Base-by-base conservation (phyloP, 2,329 filamentous ascomycete species). In the Mycogone perniciosa region DNA sequence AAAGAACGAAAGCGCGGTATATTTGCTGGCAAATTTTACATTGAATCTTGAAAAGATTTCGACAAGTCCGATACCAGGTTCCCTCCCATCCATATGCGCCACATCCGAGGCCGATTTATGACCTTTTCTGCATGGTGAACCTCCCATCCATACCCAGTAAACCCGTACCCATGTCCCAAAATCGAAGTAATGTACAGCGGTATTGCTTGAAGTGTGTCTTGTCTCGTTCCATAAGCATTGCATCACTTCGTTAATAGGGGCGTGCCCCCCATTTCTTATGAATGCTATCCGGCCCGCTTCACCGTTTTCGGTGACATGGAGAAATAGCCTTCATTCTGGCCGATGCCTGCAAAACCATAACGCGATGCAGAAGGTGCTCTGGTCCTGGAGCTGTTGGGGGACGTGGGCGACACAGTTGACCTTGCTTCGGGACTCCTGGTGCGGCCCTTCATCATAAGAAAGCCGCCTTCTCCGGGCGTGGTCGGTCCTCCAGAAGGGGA, bases 341-440 rank as follows among this genome's bases (percentile, higher is more conserved):
- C 54, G 45, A 59, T 57, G 31, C 58, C 59, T 5, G 59, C 54
- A 43, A 62, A 63, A 45, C 48, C 68, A 56, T 67, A 54, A 3
- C 71, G 64, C 34, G 67, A 62, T 0, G 60, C 63, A 2, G 75
- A 75, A 3, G 76, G 74, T 3, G 76, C 79, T 53, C 77, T 71
- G 1, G 71, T 67, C 44, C 73, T 69, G 1, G 73, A 76, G 50
- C 70, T 75, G 55, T 77, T 80, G 4, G 75, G 72, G 4, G 73
- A 71, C 4, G 54, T 57, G 20, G 55, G 59, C 31, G 56, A 52
- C 40, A 50, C 27, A 39, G 41, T 13, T 3, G 27, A 13, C 40
- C 29, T 52, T 49, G 52, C 53, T 45, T 68, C 67, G 7, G 68
- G 67, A 49, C 69, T 73, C 30, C 63, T 58, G 6, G 59, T 64